These are phyloP conservation scores for Naganishia albida DNA, from an alignment of 1,284 basidiomycete species.

Conservation along the genomic window DNA sequence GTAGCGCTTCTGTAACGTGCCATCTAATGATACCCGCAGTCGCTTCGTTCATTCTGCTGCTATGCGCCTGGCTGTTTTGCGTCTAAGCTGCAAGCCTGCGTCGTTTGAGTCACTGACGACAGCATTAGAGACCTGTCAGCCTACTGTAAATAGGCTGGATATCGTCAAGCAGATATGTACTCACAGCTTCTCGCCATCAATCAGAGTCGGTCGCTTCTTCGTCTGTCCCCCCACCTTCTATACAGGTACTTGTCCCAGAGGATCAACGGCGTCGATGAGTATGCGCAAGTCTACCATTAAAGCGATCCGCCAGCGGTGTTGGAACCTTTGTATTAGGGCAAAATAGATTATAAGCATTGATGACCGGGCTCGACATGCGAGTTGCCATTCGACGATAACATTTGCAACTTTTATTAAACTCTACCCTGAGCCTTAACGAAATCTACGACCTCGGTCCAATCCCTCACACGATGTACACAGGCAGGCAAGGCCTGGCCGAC, in stretches of 20 bases:
- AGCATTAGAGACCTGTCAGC: too few relatives aligned
- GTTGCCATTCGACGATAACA: background rate
- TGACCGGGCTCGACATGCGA: background rate
- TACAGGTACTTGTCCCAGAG: conserved; percentile 48
- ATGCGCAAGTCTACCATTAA: conserved; percentile 27
- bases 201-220: too few relatives aligned
- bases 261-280: conserved; percentile 39
- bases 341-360: conserved; percentile 4
- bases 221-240: too few relatives aligned
- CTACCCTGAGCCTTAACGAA: conserved; percentile 45
- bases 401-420: background rate
- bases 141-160: too few relatives aligned
- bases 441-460: conserved; percentile 52
- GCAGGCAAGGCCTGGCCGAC: conserved; percentile 42
- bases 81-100: too few relatives aligned
- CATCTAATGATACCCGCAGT: too few relatives aligned
- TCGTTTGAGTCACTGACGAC: too few relatives aligned
- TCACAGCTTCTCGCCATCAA: too few relatives aligned
- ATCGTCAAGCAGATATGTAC: too few relatives aligned
- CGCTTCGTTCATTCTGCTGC: too few relatives aligned
- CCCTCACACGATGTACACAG: conserved; percentile 44
- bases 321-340: conserved; percentile 23
- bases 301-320: background rate
- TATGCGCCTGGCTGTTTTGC: too few relatives aligned
- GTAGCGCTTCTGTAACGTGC: too few relatives aligned